Base-by-base conservation (phyloP, 768 basidiomycete species). In the Kwoniella europaea region DNA sequence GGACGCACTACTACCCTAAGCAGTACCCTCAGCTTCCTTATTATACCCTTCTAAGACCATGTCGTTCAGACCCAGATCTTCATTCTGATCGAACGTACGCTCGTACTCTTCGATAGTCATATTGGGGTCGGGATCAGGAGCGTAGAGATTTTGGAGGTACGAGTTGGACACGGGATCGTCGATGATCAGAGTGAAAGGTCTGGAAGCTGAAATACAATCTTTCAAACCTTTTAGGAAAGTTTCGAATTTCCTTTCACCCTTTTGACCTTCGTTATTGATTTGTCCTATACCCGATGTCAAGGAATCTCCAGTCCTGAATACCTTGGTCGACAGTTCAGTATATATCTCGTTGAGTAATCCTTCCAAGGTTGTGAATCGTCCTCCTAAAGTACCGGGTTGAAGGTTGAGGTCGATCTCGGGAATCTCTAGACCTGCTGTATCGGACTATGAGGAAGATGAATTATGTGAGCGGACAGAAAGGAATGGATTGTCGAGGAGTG, bases 161-260 rank as follows among this genome's bases (percentile, higher is more conserved):
- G 93, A 95, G 83, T 98, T 98, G 15, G 93, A 91, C 20, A 98
- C 86, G 2, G 97, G 97, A 80, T 98, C 96, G 79, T 98, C 96
- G 10, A 99, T 86, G 81, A 98, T 91, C 70, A 99, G 81, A 0
- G 96, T 98, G 85, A 96, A 99, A 3, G 91, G 90, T 43, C 86
- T 86, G 63, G 90, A 88, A 13, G 88, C 95, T 55, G 86, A 87
- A 84, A 93, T 94, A 73, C 94, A 88, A 29, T 74, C 77, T 68
- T 84, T 84, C 55, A 84, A 67, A n/a, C 78, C 80, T 24, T 83
- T 84, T 63, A 99, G 85, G 86, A 99, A 99, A 13, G 80, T 82
- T 72, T 89, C 88, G 74, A 97, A 96, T n/a, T 87, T 86, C 55
- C 66, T 68, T 44, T 79, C 83, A 69, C 87, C 86, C 66, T 89